Evolutionary conservation across 2,329 filamentous ascomycete species (phyloP), one percentile per base, ranked within the genome.

Genomic region (Aspergillus sp.): DNA sequence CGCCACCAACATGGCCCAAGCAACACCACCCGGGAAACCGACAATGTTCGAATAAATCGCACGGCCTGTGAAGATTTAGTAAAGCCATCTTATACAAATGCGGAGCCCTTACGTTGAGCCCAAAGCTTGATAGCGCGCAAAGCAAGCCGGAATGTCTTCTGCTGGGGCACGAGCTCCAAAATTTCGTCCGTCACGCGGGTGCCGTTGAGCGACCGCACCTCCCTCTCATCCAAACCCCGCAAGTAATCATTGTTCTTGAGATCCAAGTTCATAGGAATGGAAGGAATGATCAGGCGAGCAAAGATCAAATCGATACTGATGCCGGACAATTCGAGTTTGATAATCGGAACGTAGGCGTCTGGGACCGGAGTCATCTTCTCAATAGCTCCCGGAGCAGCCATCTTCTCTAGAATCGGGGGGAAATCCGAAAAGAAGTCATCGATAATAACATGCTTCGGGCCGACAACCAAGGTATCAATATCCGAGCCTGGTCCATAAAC

Each of bases 1-100:
- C 54, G 95, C 95, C 27, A 98, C 93, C 71, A 99, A 85, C 90
- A 99, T 97, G 11, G 94, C 95, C 92, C 94, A 99, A 5, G 95
- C 95, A 42, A 99, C 93, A 78, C 95, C 95, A 68, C 95, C 95
- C 2, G 95, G 95, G 68, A 95, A 99, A 25, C 95, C 95, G 77
- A 96, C 92, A 64, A 98, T 93, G 71, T 97, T 97, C 65, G 92
- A 92, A 73, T 98, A 98, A 51, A 98, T 92, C 23, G 91, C 95
- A 62, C 94, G 90, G 54, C 89, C 80, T 83, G 17, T 58, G 32
- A 44, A 48, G 57, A 60, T 49, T 54, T 41, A 27, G 38, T 19
- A 62, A 39, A 10, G 7, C 2, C 36, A 4, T 30, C 0, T 11
- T 5, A 23, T 0, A 58, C 3, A 38, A 11, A 3, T 8, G 10